Evolutionary conservation across 768 basidiomycete species (phyloP), one percentile per base, ranked within the genome.

Genomic region (Chlorophyllum brunneum): DNA sequence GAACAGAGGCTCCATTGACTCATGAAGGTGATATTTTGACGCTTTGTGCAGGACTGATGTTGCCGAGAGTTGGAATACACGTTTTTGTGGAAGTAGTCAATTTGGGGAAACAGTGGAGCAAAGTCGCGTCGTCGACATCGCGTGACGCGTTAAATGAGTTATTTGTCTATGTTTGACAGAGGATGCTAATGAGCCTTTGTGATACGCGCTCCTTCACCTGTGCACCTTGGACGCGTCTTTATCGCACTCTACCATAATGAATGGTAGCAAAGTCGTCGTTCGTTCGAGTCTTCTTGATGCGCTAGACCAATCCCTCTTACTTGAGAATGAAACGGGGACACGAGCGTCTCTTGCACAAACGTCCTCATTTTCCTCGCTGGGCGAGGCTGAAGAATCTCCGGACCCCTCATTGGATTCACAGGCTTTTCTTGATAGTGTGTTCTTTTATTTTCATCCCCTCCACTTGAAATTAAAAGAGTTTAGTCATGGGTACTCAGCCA

Each of bases 281-380:
- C 31, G 24, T 44, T 52, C 51, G 18, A 52, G 51, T 38, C 41
- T 52, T 15, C 51, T 52, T 5, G 51, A 52, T 22, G 41, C 26
- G 5, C 51, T 52, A 1, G 51, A 52, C 33, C 22, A 44, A 7
- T 52, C 51, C 8, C 24, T 52, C 23, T 15, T 37, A 5, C 16
- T 16, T 13, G 34, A 16, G 15, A 8, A 5, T 11, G 6, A n/a
- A 36, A 15, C 24, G 33, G 42, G 31, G 42, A 36, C 18, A 16
- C 34, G 10, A n/a, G 33, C 9, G 8, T 10, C 18, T 13, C 37
- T 18, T 7, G 24, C 27, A 9, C 6, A 7, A 4, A 33, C 18
- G 11, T 10, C 33, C 42, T 29, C 4, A 23, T 44, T 31, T 41
- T 33, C 42, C 23, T 43, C 40, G 22, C 31, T 16, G 20, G 20